Conservation (phyloP, 2,329 filamentous ascomycete species). For the Dactylellina haptotyla region DNA sequence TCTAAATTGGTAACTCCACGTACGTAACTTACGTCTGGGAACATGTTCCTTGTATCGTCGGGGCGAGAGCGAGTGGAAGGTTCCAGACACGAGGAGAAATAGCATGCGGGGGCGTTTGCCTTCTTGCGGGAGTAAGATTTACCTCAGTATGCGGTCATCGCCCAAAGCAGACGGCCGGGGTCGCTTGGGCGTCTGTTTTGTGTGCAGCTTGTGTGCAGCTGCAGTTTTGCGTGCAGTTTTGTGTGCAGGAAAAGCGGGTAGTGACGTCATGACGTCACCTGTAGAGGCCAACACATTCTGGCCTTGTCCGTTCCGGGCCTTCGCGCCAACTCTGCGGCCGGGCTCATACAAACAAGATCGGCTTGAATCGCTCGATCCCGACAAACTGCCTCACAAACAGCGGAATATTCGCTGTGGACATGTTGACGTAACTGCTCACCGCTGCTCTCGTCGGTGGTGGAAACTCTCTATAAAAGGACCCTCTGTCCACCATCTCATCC, state of each 20-base stretch:
- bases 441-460: not conserved
- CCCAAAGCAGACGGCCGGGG: too few species aligned
- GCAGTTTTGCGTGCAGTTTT: too few species aligned
- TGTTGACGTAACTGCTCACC: constrained; percentile 29
- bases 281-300: not conserved
- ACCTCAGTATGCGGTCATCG: constrained; percentile 45
- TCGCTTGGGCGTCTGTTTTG: constrained; percentile 35
- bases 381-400: constrained; percentile 31
- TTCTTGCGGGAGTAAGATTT: not conserved
- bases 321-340: not conserved
- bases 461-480: constrained; percentile 48
- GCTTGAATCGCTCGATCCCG: constrained; percentile 8
- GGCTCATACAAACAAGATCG: not conserved
- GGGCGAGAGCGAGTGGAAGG: not conserved
- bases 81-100: not conserved
- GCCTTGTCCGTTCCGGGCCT: not conserved
- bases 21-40: constrained; percentile 1
- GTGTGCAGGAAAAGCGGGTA: too few species aligned
- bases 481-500: constrained; percentile 20
- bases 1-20: not conserved
- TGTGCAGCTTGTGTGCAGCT: too few species aligned
- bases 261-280: constrained; percentile 53
- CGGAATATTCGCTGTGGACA: not conserved
- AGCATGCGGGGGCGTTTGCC: not conserved
- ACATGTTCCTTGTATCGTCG: not conserved